phyloP scores from a whole-genome alignment of 805 yeast species.

The Dipodascus geniculatus region DNA sequence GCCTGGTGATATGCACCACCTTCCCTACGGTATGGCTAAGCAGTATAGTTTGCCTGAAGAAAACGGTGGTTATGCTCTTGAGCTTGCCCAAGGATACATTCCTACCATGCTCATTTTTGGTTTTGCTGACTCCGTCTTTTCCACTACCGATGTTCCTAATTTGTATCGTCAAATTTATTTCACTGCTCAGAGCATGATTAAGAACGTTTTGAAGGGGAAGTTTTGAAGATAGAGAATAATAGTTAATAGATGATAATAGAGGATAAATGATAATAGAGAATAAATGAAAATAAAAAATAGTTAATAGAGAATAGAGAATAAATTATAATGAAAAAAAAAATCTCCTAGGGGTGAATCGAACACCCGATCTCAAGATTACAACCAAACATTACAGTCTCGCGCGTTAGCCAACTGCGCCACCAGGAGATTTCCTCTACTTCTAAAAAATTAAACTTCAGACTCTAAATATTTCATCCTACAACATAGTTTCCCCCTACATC shows the following conservation, averaged over 20 bases:
- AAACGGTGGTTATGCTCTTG: slow-evolving; percentile 62
- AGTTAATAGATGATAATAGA: too few species aligned
- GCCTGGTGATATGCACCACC: slow-evolving; percentile 83
- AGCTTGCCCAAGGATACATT: slow-evolving; percentile 97
- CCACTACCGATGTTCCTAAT: slow-evolving; percentile 70
- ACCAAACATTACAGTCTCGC: slow-evolving; percentile 6
- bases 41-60: slow-evolving; percentile 82
- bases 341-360: slow-evolving; percentile 7
- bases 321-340: background rate
- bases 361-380: slow-evolving; percentile 7
- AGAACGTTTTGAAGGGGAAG: slow-evolving; percentile 58
- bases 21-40: slow-evolving; percentile 59
- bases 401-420: slow-evolving; percentile 8
- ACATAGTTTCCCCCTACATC: too few species aligned
- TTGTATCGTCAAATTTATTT: slow-evolving; percentile 56
- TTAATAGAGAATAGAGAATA: too few species aligned
- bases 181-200: slow-evolving; percentile 70
- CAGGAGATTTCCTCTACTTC: background rate
- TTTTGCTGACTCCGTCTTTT: slow-evolving; percentile 61
- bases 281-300: too few species aligned
- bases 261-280: background rate
- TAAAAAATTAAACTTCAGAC: background rate
- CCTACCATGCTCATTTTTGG: slow-evolving; percentile 98
- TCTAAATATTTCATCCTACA: background rate
- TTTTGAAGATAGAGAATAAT: too few species aligned